Base-by-base conservation (phyloP, 257 asterid genomes). In the Rehmannia glutinosa region DNA sequence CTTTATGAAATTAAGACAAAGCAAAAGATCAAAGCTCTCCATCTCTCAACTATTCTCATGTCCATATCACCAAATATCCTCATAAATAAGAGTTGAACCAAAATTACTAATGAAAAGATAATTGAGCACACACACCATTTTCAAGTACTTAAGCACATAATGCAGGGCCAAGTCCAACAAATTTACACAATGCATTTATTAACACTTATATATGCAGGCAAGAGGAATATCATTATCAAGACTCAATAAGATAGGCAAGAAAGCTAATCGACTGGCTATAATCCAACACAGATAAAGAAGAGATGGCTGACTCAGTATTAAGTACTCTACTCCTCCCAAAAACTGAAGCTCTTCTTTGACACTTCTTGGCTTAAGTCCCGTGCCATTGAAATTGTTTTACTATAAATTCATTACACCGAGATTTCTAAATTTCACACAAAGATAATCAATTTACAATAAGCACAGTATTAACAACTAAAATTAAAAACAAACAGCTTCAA, bases 341-440 rank as follows among this genome's bases (percentile, higher is more conserved):
- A 20, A 50, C 16, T 58, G 52, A 51, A 53, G 60, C 30, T 49
- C 49, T 41, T 52, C 23, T 8, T 47, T 19, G 17, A 50, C 47
- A 67, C 39, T 50, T 50, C n/a, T 55, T 38, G 20, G 75, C 52
- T 64, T 25, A 50, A 49, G 33, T 57, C 46, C 38, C 5, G 45
- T 11, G 32, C 38, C 21, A 16, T 16, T 4, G 50, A 70, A 56
- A 58, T 64, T 64, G 17, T 8, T 24, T 42, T 36, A 12, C 38
- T 33, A 41, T 6, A 50, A 35, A 50, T 49, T 17, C 52, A 23
- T 45, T 50, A 57, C 62, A 52, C 15, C 20, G 16, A 20, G 28
- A 52, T 15, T 16, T 16, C 8, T 13, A 9, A 63, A 33, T 41
- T 45, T 16, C 46, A 23, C 8, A 68, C 20, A 52, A 50, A 35